A percentile compares a stretch with the other conserved stretches of the same genome.
These are phyloP conservation scores for Firmiana major DNA, from an alignment of 345 rosid species.

Conservation along the genomic window DNA sequence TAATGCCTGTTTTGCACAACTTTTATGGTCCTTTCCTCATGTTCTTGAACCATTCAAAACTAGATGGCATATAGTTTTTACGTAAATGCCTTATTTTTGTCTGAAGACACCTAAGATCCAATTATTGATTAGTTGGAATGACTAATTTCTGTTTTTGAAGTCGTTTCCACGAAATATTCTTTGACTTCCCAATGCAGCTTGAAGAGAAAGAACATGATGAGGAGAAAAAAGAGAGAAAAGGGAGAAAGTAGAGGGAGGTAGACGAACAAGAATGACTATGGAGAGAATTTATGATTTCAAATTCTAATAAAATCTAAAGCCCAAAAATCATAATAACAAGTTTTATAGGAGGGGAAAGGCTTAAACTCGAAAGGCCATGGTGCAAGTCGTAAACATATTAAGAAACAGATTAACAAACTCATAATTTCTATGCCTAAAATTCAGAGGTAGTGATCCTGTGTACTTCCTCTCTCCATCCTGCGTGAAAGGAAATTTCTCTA, in stretches of 20 bases:
- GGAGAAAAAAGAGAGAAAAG: not conserved
- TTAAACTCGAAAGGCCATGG: not conserved
- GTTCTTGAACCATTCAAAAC: not conserved
- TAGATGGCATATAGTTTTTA: not conserved
- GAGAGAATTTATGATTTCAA: not conserved
- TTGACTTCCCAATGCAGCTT: not conserved
- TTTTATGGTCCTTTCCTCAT: not conserved
- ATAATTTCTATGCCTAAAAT: not conserved
- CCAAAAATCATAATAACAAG: not conserved
- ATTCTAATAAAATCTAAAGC: not conserved
- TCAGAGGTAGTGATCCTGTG: not conserved
- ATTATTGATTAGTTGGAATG: not conserved
- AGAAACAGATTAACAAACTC: not conserved
- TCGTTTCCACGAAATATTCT: not conserved
- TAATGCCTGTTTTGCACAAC: not conserved
- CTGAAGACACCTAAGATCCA: not conserved
- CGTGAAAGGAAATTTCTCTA: not conserved
- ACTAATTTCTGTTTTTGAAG: not conserved
- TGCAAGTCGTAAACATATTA: not conserved
- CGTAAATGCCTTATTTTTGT: not conserved
- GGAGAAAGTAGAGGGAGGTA: not conserved
- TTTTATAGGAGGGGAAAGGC: not conserved
- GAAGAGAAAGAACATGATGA: not conserved
- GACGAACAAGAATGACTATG: not conserved
- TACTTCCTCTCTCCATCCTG: not conserved